phyloP scores from a whole-genome alignment of 768 basidiomycete genomes.

The Jaapia argillacea region DNA sequence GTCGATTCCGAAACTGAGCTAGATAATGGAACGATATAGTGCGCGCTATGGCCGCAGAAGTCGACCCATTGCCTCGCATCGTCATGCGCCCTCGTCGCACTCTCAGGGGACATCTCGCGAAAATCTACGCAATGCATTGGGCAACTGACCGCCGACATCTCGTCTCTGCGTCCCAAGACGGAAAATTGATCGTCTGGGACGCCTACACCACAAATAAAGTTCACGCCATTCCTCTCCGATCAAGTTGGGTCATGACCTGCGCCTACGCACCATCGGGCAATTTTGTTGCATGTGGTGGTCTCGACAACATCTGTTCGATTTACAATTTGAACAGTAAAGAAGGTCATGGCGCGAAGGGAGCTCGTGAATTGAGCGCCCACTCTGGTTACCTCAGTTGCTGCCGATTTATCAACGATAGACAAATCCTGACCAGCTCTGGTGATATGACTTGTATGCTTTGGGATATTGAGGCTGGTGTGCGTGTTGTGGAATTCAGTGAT shows the following conservation, averaged over 20 bases:
- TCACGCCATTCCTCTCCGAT: constrained; percentile 95
- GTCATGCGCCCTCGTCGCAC: constrained; percentile 94
- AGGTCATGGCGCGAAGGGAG: constrained; percentile 74
- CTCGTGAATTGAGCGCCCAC: constrained; percentile 92
- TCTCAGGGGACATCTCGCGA: constrained; percentile 94
- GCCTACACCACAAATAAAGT: constrained; percentile 99
- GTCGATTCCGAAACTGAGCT: constrained; percentile 7
- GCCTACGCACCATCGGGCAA: constrained; percentile 96
- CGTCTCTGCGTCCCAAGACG: constrained; percentile 98
- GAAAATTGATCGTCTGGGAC: constrained; percentile 99
- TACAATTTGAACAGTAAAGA: constrained; percentile 85
- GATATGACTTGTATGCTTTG: constrained; percentile 99
- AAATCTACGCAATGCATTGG: constrained; percentile 99
- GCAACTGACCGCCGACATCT: constrained; percentile 94
- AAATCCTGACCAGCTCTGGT: constrained; percentile 95
- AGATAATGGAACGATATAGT: constrained; percentile 42
- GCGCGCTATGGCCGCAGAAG: constrained; percentile 96
- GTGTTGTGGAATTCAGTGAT: constrained; percentile 98
- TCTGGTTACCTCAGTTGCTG: constrained; percentile 98
- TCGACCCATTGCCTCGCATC: constrained; percentile 91
- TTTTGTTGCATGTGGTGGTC: constrained; percentile 96
- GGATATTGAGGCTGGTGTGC: constrained; percentile 97
- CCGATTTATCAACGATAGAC: constrained; percentile 96
- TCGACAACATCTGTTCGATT: constrained; percentile 99
- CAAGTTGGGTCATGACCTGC: constrained; percentile 99